Conservation (phyloP, 257 asterid genomes). For the Paulownia fortunei region DNA sequence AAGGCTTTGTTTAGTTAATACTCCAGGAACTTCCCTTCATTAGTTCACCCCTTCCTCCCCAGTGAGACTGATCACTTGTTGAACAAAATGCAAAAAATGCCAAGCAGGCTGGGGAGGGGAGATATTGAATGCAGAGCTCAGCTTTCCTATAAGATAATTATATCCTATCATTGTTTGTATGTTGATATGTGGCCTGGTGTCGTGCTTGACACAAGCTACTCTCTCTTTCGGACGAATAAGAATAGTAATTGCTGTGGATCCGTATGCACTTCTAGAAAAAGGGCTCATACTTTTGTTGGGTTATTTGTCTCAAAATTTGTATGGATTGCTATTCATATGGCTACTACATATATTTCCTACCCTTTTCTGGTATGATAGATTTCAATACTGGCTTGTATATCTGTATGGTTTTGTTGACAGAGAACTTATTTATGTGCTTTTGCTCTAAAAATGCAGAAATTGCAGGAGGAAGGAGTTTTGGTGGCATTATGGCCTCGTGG, state of each 20-base stretch:
- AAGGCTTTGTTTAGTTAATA: too few species aligned
- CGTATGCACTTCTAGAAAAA: too few species aligned
- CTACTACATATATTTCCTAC: too few species aligned
- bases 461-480: constrained; percentile 21
- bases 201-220: not conserved
- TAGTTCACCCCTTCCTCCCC: not conserved
- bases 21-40: not conserved
- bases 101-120: not conserved
- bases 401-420: too few species aligned
- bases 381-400: too few species aligned
- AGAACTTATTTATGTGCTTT: not conserved
- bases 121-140: not conserved
- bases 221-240: not conserved
- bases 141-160: not conserved
- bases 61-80: too few species aligned
- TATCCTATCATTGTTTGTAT: not conserved
- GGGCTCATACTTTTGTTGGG: too few species aligned
- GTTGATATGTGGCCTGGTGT: too few species aligned
- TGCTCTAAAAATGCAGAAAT: constrained; percentile 7
- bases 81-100: too few species aligned
- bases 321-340: too few species aligned
- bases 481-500: constrained; percentile 17
- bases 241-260: not conserved
- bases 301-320: too few species aligned
- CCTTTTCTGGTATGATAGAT: too few species aligned